Evolutionary conservation across 2,329 filamentous ascomycete genomes (phyloP).

Genomic region (Arthrobotrys pseudoclavata): DNA sequence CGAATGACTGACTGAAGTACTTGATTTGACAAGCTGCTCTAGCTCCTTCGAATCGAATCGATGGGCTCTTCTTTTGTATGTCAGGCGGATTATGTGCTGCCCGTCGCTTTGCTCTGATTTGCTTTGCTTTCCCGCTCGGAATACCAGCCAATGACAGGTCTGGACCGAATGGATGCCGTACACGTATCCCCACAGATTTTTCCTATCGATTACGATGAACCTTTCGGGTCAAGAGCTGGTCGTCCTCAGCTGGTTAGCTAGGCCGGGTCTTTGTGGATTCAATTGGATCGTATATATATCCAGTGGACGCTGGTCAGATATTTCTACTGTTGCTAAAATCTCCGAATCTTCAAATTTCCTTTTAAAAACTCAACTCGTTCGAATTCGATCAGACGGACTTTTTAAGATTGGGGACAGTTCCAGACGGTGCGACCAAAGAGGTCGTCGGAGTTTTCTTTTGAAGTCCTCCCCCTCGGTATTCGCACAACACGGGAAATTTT

Average conservation of each 20-base stretch:
- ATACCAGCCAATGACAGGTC: constrained; percentile 36
- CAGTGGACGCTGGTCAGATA: neutral
- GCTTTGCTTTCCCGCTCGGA: neutral
- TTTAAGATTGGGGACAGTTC: constrained; percentile 13
- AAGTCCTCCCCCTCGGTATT: constrained; percentile 4
- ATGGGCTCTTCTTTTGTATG: too few relatives aligned
- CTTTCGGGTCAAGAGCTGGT: neutral
- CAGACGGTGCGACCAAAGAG: constrained; percentile 27
- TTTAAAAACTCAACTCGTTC: too few relatives aligned
- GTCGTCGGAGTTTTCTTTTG: constrained; percentile 6
- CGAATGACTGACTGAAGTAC: neutral
- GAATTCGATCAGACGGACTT: neutral
- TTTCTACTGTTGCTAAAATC: neutral
- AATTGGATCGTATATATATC: constrained; percentile 2
- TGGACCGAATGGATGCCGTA: constrained; percentile 58
- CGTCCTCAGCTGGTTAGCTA: too few relatives aligned
- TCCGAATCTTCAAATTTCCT: neutral
- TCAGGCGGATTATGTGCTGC: constrained; percentile 9
- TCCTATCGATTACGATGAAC: constrained; percentile 25
- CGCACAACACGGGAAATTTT: constrained; percentile 28
- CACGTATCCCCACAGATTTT: constrained; percentile 57
- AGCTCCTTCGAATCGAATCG: neutral
- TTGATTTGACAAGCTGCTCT: neutral
- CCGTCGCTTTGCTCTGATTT: constrained; percentile 3
- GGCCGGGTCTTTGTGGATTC: neutral